Base-by-base conservation (phyloP, 78 protist genomes). In the Cyanophora paradoxa region DNA sequence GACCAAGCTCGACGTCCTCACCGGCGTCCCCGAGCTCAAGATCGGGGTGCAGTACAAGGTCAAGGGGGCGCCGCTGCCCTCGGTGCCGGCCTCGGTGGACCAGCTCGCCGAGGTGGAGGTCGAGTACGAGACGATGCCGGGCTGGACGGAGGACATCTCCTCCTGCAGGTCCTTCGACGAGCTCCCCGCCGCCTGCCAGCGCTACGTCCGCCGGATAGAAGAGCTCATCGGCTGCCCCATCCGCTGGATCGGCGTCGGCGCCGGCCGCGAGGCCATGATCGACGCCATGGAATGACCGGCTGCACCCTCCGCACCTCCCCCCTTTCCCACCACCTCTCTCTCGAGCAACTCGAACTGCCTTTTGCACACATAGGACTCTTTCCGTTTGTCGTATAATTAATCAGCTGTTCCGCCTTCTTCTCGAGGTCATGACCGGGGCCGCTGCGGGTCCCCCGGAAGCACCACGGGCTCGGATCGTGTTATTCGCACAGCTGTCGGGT, bases 1-100 rank as follows among this genome's bases (percentile, higher is more conserved):
- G n/a, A 44, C 52, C 13, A 92, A 92, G 85, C 56, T 89, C 41
- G 96, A 92, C 56, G 89, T 89, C 5, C 82, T 92, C 70, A 76
- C 75, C 59, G 31, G 44, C 30, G 33, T 88, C 28, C 82, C 62
- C 2, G 89, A 83, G 28, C 59, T 92, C 48, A 83, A 85, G 81
- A 64, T 92, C 39, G 90, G 86, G 48, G 87, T 83, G 2, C 72
- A 61, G 59, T 92, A 92, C 77, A 85, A 72, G 40, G 64, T 68
- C 70, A 62, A 82, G 24, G 72, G 40, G 34, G 10, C 1, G 69
- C 71, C 48, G 31, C 17, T 69, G 26, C 5, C 37, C 2, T 19
- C 67, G 34, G 66, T 77, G 48, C 68, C 63, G 11, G 33, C 52
- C 52, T 26, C 36, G 0, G 68, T 76, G 39, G 74, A 88, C n/a